Evolutionary conservation across 2,329 filamentous ascomycete genomes (phyloP), one percentile per base, ranked within the genome.

Genomic region (Myriosclerotinia duriaeana): DNA sequence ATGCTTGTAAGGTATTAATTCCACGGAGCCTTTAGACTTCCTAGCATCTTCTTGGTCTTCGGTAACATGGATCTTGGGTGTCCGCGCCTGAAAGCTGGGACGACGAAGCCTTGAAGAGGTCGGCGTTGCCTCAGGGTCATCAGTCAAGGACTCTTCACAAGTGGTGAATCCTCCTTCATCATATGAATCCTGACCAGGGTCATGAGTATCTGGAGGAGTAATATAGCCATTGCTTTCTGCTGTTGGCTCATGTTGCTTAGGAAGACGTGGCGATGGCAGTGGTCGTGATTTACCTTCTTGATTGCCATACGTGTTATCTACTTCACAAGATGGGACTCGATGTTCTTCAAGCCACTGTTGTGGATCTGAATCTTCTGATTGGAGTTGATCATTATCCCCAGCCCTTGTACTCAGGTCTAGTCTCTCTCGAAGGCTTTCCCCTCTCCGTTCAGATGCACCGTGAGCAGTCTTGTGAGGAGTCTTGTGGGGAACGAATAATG

Each of bases 1-100:
- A 79, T 99, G 95, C 71, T 92, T 92, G 79, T 97, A 99, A 1
- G 95, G 95, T 74, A 97, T 97, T 68, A 99, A 83, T 78, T 98
- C 93, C 72, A 99, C 96, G 40, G 94, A 94, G 70, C 94, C 92
- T 38, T 96, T 83, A 3, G 93, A 92, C 71, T 71, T 67, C 62
- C 74, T 74, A 30, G 67, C 67, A n/a, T 70, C 71, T 67, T 67
- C 80, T 69, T 85, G 80, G 65, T 84, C 80, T 52, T 85, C 82
- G 74, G 85, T 82, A 59, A 82, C 76, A 72, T 81, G 76, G 54
- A 85, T 78, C 63, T 81, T 83, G 70, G 82, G 79, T 72, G 80
- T 78, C 1, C n/a, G 44, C 26, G 79, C 78, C 50, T 79, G 78
- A 59, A 79, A 67, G 77, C 75, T 67, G 76, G 79, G 52, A 78